phyloP scores from a whole-genome alignment of 257 asterid genomes.

The Asclepias syriaca region DNA sequence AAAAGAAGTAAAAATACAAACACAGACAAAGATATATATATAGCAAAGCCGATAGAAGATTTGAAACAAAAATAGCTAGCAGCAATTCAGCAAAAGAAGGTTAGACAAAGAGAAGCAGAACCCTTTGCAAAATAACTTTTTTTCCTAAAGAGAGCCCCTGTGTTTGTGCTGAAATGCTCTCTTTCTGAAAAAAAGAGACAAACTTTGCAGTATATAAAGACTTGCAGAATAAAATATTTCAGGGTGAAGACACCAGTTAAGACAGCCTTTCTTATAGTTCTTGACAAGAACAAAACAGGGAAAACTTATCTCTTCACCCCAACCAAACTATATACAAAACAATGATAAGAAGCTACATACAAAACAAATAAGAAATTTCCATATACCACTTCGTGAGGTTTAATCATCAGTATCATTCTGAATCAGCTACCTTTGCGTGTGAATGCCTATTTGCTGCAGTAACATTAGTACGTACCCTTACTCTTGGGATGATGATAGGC shows the following conservation, averaged over 20 bases:
- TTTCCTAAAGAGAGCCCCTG: background rate
- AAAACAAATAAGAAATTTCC: background rate
- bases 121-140: background rate
- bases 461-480: conserved; percentile 30
- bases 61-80: background rate
- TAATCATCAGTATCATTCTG: background rate
- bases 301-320: background rate
- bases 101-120: background rate
- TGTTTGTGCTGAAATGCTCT: background rate
- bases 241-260: background rate
- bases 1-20: background rate
- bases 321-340: background rate
- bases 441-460: conserved; percentile 23
- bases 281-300: background rate
- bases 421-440: conserved; percentile 19
- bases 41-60: background rate
- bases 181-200: background rate
- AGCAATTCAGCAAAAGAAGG: background rate
- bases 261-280: background rate
- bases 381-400: background rate
- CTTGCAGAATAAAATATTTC: background rate
- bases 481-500: conserved; percentile 57
- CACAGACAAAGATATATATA: background rate
- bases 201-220: background rate
- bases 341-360: background rate